Percentiles rank a stretch among this genome's conserved stretches.
Evolutionary conservation across 768 basidiomycete genomes (phyloP).

Genomic region (Boletus eberwhitei): DNA sequence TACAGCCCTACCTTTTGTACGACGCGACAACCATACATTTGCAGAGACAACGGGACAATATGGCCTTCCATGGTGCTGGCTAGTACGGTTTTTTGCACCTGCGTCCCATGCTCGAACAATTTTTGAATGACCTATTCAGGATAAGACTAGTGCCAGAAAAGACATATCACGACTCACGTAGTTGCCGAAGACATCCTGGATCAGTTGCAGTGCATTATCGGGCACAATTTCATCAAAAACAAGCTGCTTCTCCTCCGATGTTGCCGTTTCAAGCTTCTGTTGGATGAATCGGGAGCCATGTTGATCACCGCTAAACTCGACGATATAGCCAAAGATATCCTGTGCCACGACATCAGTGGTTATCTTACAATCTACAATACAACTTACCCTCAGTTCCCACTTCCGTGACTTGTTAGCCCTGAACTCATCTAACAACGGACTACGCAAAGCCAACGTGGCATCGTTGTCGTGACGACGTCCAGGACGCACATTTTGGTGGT

Average conservation of each 20-base stretch:
- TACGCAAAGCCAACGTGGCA: slow-evolving; percentile 46
- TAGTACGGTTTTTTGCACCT: slow-evolving; percentile 67
- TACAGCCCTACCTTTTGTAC: slow-evolving; percentile 71
- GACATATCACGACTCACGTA: slow-evolving; percentile 55
- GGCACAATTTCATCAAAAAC: slow-evolving; percentile 90
- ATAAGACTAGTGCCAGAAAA: slow-evolving; percentile 4
- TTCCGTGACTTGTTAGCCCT: slow-evolving; percentile 71
- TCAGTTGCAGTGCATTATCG: slow-evolving; percentile 65
- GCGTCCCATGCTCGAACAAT: slow-evolving; percentile 82
- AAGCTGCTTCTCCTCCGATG: slow-evolving; percentile 72
- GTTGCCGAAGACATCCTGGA: slow-evolving; percentile 94
- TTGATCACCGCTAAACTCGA: slow-evolving; percentile 93
- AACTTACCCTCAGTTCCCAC: slow-evolving; percentile 76
- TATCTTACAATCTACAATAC: background rate
- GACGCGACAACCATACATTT: slow-evolving; percentile 97
- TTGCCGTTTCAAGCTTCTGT: slow-evolving; percentile 72
- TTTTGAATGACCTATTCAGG: slow-evolving; percentile 81
- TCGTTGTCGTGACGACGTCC: slow-evolving; percentile 45
- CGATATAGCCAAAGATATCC: slow-evolving; percentile 83
- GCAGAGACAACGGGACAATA: slow-evolving; percentile 70
- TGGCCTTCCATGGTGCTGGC: slow-evolving; percentile 74
- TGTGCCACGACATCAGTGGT: slow-evolving; percentile 30
- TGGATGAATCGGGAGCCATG: slow-evolving; percentile 99
- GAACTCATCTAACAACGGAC: slow-evolving; percentile 81
- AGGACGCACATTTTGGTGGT: slow-evolving; percentile 40